Evolutionary conservation across 371 early-diverging fungal species (phyloP), one percentile per base, ranked within the genome.

Genomic region (Encephalitozoon cuniculi): DNA sequence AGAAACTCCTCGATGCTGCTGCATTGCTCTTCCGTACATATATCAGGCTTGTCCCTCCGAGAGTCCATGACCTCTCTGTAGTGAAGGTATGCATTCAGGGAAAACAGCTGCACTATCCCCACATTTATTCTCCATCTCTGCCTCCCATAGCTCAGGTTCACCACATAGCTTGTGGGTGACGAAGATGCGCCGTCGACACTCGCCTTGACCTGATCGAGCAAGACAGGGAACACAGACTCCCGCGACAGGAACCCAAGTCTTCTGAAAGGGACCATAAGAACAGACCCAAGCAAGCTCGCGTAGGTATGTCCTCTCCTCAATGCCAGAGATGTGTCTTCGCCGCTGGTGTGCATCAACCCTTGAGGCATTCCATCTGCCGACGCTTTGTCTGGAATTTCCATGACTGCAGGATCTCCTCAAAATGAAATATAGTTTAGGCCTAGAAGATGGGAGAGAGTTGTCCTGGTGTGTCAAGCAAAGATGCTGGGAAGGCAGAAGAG

Each of bases 401-500:
- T 46, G 21, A 46, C 15, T 7, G 7, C 18, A 46, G 49, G 49
- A 46, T 21, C 49, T 18, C 49, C 18, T 46, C 49, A 46, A 46
- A 46, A 46, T 46, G 49, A 46, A 46, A 46, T 46, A 46, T 46
- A 46, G n/a, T 21, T 46, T 46, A 46, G 49, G 49, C 49, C 49
- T 46, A 21, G 6, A 46, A 46, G 49, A 46, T 46, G 49, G 49
- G 49, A 46, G 49, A 46, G 21, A 46, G 18, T 7, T 46, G 85
- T 64, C 85, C 87, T 66, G 93, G 94, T 0, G 88, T 92, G 2
- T 90, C 90, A 64, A 91, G 91, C 77, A 90, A 91, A 75, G 74
- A 87, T 65, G 97, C 97, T 9, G 97, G 97, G 26, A 90, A 90
- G 80, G 89, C 90, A 21, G 88, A 88, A 34, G 91, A 93, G 4